Base-by-base conservation (phyloP, 2,329 filamentous ascomycete species). In the Amphichorda felina region DNA sequence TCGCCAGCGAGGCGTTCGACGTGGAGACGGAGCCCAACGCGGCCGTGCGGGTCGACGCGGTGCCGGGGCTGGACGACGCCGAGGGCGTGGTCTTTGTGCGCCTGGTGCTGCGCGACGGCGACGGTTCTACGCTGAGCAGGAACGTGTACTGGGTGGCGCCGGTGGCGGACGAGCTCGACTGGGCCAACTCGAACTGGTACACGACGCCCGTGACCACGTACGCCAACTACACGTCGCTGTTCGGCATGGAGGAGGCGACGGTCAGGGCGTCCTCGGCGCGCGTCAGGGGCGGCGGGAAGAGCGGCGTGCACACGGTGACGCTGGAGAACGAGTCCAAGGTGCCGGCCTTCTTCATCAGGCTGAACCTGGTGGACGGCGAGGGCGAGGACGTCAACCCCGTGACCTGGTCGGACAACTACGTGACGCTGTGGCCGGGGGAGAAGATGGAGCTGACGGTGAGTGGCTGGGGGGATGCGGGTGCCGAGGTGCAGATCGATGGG, bases 321-420 rank as follows among this genome's bases (percentile, higher is more conserved):
- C 48, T 79, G 7, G 60, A 72, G 42, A 79, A 79, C 41, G 50
- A 53, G 29, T 66, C 68, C 0, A 37, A 53, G 0, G 49, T 68
- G 0, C 75, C 75, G 0, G 75, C 74, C 0, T 67, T 79, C 31
- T 79, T 79, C 41, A 43, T 79, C 8, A 56, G 64, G 2, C 36
- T 79, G 21, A 63, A 63, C 31, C 47, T 75, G 2, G 56, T 74
- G 0, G 60, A 72, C 40, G 41, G 36, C 3, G 39, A 49, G 0
- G 61, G 61, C 0, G 43, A 54, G 0, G 69, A 74, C 34, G 56
- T 75, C 0, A 42, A 63, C 4, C 70, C 72, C 0, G 61, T 73
- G 1, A 55, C 57, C 15, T 79, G 75, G 73, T 67, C 65, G 1
- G 74, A 79, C 41, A 79, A 79, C 40, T 79, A 79, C 40, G 55